These are phyloP conservation scores for Saxophila tyrrhenica DNA, from an alignment of 495 filamentous ascomycete species.

Conservation along the genomic window DNA sequence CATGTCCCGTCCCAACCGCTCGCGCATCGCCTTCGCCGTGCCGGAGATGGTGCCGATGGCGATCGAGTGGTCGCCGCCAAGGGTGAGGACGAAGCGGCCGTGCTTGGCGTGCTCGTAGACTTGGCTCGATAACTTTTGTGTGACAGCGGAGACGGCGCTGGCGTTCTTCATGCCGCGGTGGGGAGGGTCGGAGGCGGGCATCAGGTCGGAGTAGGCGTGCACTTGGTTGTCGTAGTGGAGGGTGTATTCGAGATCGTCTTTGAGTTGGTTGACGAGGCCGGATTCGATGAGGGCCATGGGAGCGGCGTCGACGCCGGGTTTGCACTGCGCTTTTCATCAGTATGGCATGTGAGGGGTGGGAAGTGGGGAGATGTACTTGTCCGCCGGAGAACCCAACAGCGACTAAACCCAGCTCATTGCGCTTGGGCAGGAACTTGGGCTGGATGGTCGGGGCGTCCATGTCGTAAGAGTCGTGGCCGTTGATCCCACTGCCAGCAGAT, in stretches of 20 bases:
- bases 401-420: slow-evolving; percentile 75
- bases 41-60: slow-evolving; percentile 88
- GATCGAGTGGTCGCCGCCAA: slow-evolving; percentile 94
- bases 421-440: slow-evolving; percentile 70
- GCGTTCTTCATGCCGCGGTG: slow-evolving; percentile 90
- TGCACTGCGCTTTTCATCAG: slow-evolving; percentile 46
- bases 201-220: slow-evolving; percentile 68
- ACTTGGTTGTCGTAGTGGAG: slow-evolving; percentile 75
- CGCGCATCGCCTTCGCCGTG: slow-evolving; percentile 69
- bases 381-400: slow-evolving; percentile 96
- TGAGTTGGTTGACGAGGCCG: slow-evolving; percentile 74
- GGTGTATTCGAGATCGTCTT: slow-evolving; percentile 74
- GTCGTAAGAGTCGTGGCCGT: too few relatives aligned
- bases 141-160: slow-evolving; percentile 78
- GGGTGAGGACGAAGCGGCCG: slow-evolving; percentile 80
- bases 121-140: slow-evolving; percentile 63
- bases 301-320: slow-evolving; percentile 84
- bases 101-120: slow-evolving; percentile 77
- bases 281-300: slow-evolving; percentile 83
- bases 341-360: too few relatives aligned
- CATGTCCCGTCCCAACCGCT: slow-evolving; percentile 66
- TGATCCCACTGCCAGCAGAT: neutral
- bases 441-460: slow-evolving; percentile 55
- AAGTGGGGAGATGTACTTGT: too few relatives aligned
- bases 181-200: slow-evolving; percentile 62